Evolutionary conservation across 805 yeast species (phyloP), one percentile per base, ranked within the genome.

Genomic region (Lipomyces sp.): DNA sequence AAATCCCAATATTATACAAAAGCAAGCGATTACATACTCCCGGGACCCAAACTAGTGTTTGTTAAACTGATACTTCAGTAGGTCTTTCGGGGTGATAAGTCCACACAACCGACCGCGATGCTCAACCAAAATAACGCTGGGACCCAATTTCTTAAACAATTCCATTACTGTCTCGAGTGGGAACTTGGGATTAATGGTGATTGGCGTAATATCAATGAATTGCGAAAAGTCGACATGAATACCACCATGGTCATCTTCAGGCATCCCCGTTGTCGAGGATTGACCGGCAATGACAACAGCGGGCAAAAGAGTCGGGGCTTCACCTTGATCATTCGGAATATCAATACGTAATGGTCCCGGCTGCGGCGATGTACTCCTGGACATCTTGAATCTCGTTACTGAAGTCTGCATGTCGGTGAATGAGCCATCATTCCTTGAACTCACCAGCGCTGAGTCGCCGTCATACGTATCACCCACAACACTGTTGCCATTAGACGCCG

Each of bases 71-170:
- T 72, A 91, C 67, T 87, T 81, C 60, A 93, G 77, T 18, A 94
- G 80, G 74, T 93, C 98, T 73, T 95, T 95, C 64, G 93, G 83
- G 0, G 97, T 91, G 1, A 96, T 79, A n/a, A 91, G 74, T 0
- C 99, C 99, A 15, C 71, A 62, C 18, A 91, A 74, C 1, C 75
- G 68, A 1, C 93, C 95, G 37, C 82, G 77, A 8, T 85, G 82
- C 63, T 87, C 89, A 1, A 90, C 88, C 53, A 89, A 80, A 0
- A 95, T 82, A 35, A 87, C 83, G 55, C 90, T 81, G 7, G 97
- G 97, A 0, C 98, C 97, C 35, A 92, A 75, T 70, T 88, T 87
- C 65, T 85, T 83, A 75, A 95, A 94, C 32, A 92, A 77, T 45
- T 89, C 88, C 66, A 87, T 77, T 0, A 88, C 83, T 34, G 84